Base-by-base conservation (phyloP, 306 rosid genomes). In the Ammopiptanthus mongolicus region DNA sequence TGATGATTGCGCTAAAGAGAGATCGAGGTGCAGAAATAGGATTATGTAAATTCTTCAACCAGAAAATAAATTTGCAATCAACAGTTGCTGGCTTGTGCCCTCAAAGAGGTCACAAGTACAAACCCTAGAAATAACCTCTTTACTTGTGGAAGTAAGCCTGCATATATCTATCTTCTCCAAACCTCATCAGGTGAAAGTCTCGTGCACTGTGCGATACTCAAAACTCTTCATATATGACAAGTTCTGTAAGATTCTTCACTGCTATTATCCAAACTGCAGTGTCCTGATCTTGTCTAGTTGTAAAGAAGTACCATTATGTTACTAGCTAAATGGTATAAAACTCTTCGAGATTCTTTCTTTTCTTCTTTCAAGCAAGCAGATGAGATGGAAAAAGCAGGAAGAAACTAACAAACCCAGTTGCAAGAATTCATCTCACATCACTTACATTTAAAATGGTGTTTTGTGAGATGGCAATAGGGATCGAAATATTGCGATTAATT, bases 181-280 rank as follows among this genome's bases (percentile, higher is more conserved):
- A n/a, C n/a, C n/a, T n/a, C n/a, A n/a, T n/a, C n/a, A n/a, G n/a
- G n/a, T n/a, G n/a, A n/a, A n/a, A n/a, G n/a, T n/a, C n/a, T n/a
- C n/a, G n/a, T n/a, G n/a, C n/a, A n/a, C n/a, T n/a, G n/a, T n/a
- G n/a, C n/a, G 62, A 34, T 47, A 71, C 63, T 69, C 15, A 77
- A 77, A 44, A 48, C 15, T 14, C 53, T 57, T 19, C 55, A 60
- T 15, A 78, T 14, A 78, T 46, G 76, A 71, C 36, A 69, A 77
- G 59, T 5, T 31, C 37, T 77, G 81, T 67, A 67, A 77, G 81
- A 67, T 68, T 77, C 81, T 77, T 68, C 81, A 57, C 53, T 77
- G 76, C 44, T 28, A 57, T 57, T 57, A 21, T 77, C 46, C 65
- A 69, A 78, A 78, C 63, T 36, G 65, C 71, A 62, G 71, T 59